phyloP scores from a whole-genome alignment of 1,284 basidiomycete genomes.

The Fomes fomentarius region DNA sequence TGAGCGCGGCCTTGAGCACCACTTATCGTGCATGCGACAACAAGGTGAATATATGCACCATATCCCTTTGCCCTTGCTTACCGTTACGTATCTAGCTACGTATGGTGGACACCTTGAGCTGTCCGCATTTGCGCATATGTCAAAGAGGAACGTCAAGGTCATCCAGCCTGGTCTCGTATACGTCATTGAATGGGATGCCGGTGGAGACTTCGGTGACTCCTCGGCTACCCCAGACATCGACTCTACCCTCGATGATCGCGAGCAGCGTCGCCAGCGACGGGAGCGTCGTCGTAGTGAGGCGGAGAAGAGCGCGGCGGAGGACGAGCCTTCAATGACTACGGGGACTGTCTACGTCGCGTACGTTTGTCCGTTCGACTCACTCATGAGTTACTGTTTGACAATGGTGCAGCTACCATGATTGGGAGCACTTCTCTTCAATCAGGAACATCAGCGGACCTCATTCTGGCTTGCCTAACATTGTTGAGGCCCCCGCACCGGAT shows the following conservation, averaged over 20 bases:
- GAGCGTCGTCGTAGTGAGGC: slow-evolving; percentile 41
- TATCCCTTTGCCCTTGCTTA: slow-evolving; percentile 10
- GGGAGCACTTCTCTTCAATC: slow-evolving; percentile 94
- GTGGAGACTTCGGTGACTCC: slow-evolving; percentile 40
- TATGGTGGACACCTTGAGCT: slow-evolving; percentile 93
- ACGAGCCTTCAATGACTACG: slow-evolving; percentile 25
- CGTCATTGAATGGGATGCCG: slow-evolving; percentile 75
- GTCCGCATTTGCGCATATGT: slow-evolving; percentile 86
- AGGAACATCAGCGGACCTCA: slow-evolving; percentile 88
- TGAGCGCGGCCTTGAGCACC: slow-evolving; percentile 72
- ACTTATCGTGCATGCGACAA: slow-evolving; percentile 77
- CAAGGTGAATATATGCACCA: slow-evolving; percentile 54
- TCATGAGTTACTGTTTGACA: slow-evolving; percentile 1
- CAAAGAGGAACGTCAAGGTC: slow-evolving; percentile 82
- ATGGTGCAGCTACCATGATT: slow-evolving; percentile 77
- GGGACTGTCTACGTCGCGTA: slow-evolving; percentile 79
- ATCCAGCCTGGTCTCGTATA: slow-evolving; percentile 88
- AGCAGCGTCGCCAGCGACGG: slow-evolving; percentile 37
- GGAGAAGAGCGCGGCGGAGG: slow-evolving; percentile 25
- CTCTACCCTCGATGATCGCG: slow-evolving; percentile 36
- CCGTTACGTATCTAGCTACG: slow-evolving; percentile 59
- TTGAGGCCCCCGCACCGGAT: slow-evolving; percentile 49
- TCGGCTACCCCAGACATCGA: slow-evolving; percentile 29
- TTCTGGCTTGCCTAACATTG: slow-evolving; percentile 71
- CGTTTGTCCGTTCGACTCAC: slow-evolving; percentile 37